Evolutionary conservation across 2,329 filamentous ascomycete genomes (phyloP), one percentile per base, ranked within the genome.

Genomic region (Rutstroemia sp.): DNA sequence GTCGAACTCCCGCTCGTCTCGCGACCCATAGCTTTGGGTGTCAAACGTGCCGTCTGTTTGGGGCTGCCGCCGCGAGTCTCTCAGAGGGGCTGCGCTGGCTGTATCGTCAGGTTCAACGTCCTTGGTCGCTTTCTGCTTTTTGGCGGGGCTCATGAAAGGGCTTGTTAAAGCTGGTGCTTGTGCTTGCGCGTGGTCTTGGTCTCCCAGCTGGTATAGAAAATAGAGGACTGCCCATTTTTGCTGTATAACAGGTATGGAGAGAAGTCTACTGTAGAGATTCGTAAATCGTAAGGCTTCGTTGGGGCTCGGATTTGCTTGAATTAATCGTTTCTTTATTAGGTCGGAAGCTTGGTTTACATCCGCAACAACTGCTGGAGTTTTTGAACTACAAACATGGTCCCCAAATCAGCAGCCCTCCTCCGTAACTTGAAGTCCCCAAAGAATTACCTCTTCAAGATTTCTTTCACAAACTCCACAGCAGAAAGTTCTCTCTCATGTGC

Each of bases 191-290:
- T 67, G 62, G 8, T 55, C 39, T 3, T 81, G 83, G 67, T 92
- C 88, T 59, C 89, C 84, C 48, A 96, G 80, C 65, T 89, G 85
- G 70, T 94, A 88, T 44, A 99, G 81, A 44, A 99, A 83, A 70
- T 95, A 95, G 19, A 99, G 78, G 62, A 99, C 96, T 3, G 88
- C 90, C 91, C 92, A 97, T 79, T 99, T 99, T 72, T 96, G 88
- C 66, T 89, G 88, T 46, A 99, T 79, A 5, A 97, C 92, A 0
- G 92, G 92, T 62, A 96, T 84, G n/a, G 89, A 88, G 25, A 96
- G 78, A 17, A 99, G 80, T 56, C 90, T 82, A 37, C 89, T 90
- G 73, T 96, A 96, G 27, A 99, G 80, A 68, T 96, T 95, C 23
- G 90, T 87, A 72, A 96, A 96, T 60, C 86, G 82, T 19, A 92